Evolutionary conservation across 1,139 yeast species (phyloP).

Genomic region (Nakaseomyces delphensis): DNA sequence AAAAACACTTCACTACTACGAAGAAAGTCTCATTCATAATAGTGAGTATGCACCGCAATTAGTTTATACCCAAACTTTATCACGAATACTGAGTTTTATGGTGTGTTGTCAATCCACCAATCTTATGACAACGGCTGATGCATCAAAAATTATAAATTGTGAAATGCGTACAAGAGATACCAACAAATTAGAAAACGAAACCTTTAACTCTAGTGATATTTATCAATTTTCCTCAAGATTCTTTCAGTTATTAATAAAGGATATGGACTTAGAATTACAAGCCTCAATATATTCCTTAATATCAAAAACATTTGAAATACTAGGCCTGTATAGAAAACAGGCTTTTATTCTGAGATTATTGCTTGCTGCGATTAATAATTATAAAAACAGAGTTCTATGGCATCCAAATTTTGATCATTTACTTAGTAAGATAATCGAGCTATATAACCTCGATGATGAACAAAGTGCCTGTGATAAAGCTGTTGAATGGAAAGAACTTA

Average conservation of each 20-base stretch:
- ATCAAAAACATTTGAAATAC: slow-evolving; percentile 54
- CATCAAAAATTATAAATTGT: slow-evolving; percentile 20
- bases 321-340: slow-evolving; percentile 58
- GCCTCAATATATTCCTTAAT: slow-evolving; percentile 56
- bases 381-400: slow-evolving; percentile 33
- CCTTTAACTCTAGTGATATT: slow-evolving; percentile 38
- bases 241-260: slow-evolving; percentile 34
- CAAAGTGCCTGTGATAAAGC: slow-evolving; percentile 20
- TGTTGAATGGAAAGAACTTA: slow-evolving; percentile 48
- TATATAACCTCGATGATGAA: slow-evolving; percentile 37
- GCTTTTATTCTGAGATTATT: slow-evolving; percentile 61
- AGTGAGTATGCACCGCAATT: slow-evolving; percentile 79
- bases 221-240: slow-evolving; percentile 43
- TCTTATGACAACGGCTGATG: slow-evolving; percentile 38
- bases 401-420: slow-evolving; percentile 31
- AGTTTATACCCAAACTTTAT: slow-evolving; percentile 63
- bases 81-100: slow-evolving; percentile 58
- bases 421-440: slow-evolving; percentile 35
- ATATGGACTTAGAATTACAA: slow-evolving; percentile 46
- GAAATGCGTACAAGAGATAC: background rate
- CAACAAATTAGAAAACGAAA: slow-evolving; percentile 21
- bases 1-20: slow-evolving; percentile 50
- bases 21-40: slow-evolving; percentile 47
- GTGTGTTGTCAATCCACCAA: slow-evolving; percentile 40
- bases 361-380: slow-evolving; percentile 39